These are phyloP conservation scores for Aspergillus bertholletiae DNA, from an alignment of 495 filamentous ascomycete species.

Conservation along the genomic window DNA sequence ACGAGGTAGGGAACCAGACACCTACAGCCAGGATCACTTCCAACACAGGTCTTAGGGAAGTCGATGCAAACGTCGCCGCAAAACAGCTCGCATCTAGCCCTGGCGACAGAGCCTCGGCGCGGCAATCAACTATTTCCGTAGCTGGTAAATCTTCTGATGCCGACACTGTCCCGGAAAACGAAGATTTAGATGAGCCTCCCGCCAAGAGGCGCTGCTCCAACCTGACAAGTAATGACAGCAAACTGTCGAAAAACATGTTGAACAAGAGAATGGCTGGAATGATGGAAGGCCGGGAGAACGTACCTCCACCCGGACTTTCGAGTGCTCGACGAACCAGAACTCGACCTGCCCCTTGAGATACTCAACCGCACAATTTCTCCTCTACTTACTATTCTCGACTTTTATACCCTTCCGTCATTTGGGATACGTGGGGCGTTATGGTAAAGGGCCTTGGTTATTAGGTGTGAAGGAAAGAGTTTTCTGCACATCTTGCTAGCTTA, in stretches of 20 bases:
- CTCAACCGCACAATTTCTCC: conserved; percentile 3
- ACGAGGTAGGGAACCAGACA: conserved; percentile 38
- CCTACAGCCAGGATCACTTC: conserved; percentile 34
- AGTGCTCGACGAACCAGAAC: conserved; percentile 26
- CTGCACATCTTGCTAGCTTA: neutral
- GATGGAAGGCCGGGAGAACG: neutral
- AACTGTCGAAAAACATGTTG: conserved; percentile 40
- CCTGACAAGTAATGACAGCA: conserved; percentile 30
- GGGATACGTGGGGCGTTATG: neutral
- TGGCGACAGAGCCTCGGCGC: conserved; percentile 14
- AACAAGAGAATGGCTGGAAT: conserved; percentile 38
- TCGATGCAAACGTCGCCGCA: conserved; percentile 51
- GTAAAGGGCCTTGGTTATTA: neutral
- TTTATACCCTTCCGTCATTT: conserved; percentile 7
- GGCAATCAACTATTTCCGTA: conserved; percentile 15
- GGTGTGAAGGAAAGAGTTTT: neutral
- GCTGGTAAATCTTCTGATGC: neutral
- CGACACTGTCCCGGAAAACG: conserved; percentile 22
- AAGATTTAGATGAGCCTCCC: conserved; percentile 44
- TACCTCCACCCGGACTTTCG: conserved; percentile 19
- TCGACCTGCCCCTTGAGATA: conserved; percentile 23
- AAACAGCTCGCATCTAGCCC: conserved; percentile 30
- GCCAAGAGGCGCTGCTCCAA: conserved; percentile 52
- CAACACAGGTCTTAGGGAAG: conserved; percentile 52
- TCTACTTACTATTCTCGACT: neutral